A percentile compares a stretch with the other conserved stretches of the same genome.
Conservation (phyloP, 768 basidiomycete species). For the Naganishia antarctica region DNA sequence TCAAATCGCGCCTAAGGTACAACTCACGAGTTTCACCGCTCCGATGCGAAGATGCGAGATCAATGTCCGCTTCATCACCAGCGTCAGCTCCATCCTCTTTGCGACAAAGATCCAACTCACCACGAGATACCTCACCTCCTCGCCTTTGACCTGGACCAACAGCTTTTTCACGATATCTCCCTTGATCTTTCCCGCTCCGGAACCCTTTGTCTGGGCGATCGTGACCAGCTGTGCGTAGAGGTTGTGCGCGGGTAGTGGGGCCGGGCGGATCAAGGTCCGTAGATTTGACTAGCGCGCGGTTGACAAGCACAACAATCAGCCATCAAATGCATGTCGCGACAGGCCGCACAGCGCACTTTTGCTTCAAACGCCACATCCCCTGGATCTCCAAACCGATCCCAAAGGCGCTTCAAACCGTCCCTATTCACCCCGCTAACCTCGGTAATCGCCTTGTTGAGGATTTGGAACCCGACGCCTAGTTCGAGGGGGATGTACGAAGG, state of each 20-base stretch:
- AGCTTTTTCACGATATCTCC: slow-evolving; percentile 73
- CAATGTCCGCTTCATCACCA: slow-evolving; percentile 54
- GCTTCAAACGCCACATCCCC: slow-evolving; percentile 86
- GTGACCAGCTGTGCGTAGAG: slow-evolving; percentile 67
- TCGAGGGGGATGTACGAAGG: slow-evolving; percentile 67
- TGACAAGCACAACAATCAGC: slow-evolving; percentile 8
- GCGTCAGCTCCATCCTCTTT: slow-evolving; percentile 44
- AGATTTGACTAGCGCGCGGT: slow-evolving; percentile 34
- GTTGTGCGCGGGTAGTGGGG: slow-evolving; percentile 52
- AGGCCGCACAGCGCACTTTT: slow-evolving; percentile 49
- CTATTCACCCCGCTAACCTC: slow-evolving; percentile 44
- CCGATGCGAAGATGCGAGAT: slow-evolving; percentile 76
- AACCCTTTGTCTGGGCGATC: slow-evolving; percentile 66
- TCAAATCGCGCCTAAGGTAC: too few relatives aligned
- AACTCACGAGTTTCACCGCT: slow-evolving; percentile 63
- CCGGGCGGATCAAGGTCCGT: slow-evolving; percentile 43
- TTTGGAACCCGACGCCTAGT: slow-evolving; percentile 50
- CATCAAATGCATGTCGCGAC: neutral
- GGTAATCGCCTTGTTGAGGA: slow-evolving; percentile 53
- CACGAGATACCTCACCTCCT: slow-evolving; percentile 78
- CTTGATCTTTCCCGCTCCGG: slow-evolving; percentile 70
- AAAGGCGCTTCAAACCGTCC: slow-evolving; percentile 48
- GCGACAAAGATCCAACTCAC: neutral
- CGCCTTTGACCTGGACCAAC: slow-evolving; percentile 76
- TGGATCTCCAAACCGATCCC: slow-evolving; percentile 70